Evolutionary conservation across 352 stramenopile genomes (phyloP).

Genomic region (Globisporangium apiculatum): DNA sequence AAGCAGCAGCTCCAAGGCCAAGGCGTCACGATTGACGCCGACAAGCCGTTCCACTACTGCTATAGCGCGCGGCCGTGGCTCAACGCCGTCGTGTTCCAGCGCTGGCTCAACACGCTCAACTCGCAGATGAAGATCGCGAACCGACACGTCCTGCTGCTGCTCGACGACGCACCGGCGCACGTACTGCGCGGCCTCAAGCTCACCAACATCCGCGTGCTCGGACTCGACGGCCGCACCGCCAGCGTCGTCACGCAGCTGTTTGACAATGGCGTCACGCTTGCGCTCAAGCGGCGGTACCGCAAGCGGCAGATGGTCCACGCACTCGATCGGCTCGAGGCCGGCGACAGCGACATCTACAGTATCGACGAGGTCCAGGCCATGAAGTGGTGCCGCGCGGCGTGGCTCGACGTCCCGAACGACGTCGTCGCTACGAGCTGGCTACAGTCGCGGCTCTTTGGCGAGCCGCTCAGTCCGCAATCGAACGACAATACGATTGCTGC

Average conservation of each 20-base stretch:
- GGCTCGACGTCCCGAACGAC: slow-evolving; percentile 7
- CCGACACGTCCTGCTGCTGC: slow-evolving; percentile 21
- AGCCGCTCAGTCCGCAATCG: background rate
- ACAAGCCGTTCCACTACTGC: slow-evolving; percentile 19
- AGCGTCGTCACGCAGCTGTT: slow-evolving; percentile 3
- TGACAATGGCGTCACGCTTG: slow-evolving; percentile 10
- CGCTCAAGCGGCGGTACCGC: slow-evolving; percentile 25
- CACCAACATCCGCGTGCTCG: slow-evolving; percentile 18
- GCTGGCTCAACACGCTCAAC: slow-evolving; percentile 23
- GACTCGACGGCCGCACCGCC: background rate
- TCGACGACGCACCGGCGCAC: slow-evolving; percentile 24
- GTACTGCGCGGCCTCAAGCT: slow-evolving; percentile 18
- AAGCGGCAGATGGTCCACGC: slow-evolving; percentile 14
- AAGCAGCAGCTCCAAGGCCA: background rate
- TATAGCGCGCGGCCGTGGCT: slow-evolving; percentile 21
- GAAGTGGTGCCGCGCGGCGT: slow-evolving; percentile 12
- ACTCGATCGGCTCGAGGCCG: slow-evolving; percentile 14
- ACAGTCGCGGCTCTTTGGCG: slow-evolving; percentile 9
- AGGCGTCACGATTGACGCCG: background rate
- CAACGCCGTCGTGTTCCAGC: slow-evolving; percentile 24
- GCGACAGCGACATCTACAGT: slow-evolving; percentile 6
- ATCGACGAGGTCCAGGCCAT: slow-evolving; percentile 12
- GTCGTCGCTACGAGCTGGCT: slow-evolving; percentile 11
- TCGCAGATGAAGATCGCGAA: slow-evolving; percentile 21
- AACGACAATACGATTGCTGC: background rate